phyloP scores from a whole-genome alignment of 257 asterid species.

The Fraxinus excelsior region DNA sequence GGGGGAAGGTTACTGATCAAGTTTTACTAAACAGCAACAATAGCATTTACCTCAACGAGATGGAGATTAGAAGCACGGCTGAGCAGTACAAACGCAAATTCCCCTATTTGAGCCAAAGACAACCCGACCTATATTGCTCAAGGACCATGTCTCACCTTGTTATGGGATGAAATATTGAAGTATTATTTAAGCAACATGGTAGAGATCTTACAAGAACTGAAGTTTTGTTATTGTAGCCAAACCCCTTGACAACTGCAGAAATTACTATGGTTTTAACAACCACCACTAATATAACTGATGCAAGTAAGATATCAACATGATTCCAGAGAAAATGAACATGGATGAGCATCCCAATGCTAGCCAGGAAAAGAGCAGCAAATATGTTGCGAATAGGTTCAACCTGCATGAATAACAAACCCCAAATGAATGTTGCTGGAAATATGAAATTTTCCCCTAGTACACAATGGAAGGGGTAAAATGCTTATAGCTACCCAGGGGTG shows the following conservation, averaged over 20 bases:
- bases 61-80: conserved; percentile 99
- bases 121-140: conserved; percentile 71
- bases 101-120: conserved; percentile 99
- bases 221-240: conserved; percentile 96
- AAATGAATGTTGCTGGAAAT: conserved; percentile 28
- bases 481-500: neutral
- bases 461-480: neutral
- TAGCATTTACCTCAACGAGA: conserved; percentile 85
- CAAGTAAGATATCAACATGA: conserved; percentile 93
- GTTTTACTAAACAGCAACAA: conserved; percentile 11
- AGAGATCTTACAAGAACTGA: conserved; percentile 71
- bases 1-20: conserved; percentile 2
- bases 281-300: conserved; percentile 94
- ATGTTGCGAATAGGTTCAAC: conserved; percentile 96
- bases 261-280: conserved; percentile 76
- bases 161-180: conserved; percentile 7
- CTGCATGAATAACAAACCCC: conserved; percentile 47
- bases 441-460: neutral
- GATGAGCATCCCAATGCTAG: conserved; percentile 99
- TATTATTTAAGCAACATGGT: conserved; percentile 21
- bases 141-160: conserved; percentile 19
- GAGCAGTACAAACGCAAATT: conserved; percentile 94
- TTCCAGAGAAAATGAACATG: conserved; percentile 98
- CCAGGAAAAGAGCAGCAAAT: conserved; percentile 98
- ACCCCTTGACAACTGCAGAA: conserved; percentile 90